Percentiles rank a stretch among this genome's conserved stretches.
phyloP scores from a whole-genome alignment of 352 stramenopile species.

The Pythium angustatum region DNA sequence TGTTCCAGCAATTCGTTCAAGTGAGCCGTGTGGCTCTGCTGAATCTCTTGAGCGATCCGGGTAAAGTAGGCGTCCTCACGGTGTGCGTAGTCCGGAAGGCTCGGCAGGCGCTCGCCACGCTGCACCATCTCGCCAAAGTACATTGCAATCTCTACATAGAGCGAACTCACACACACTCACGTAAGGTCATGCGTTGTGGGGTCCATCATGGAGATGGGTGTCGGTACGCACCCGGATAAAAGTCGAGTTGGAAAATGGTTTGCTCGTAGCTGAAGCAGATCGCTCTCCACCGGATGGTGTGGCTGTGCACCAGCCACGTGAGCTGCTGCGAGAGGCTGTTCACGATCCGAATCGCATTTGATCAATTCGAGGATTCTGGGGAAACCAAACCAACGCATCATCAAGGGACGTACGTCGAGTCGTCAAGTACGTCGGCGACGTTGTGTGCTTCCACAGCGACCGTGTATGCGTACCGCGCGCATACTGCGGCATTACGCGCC shows the following conservation, averaged over 20 bases:
- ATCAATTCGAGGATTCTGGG: neutral
- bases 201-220: neutral
- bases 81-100: constrained; percentile 6
- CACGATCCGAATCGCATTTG: neutral
- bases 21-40: constrained; percentile 17
- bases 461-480: constrained; percentile 39
- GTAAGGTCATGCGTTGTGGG: neutral
- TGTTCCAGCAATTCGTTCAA: constrained; percentile 18
- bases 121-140: constrained; percentile 27
- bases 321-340: constrained; percentile 35
- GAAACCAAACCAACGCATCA: neutral
- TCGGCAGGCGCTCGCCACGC: constrained; percentile 9
- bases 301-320: constrained; percentile 37
- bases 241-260: constrained; percentile 49
- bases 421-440: constrained; percentile 4
- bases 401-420: neutral
- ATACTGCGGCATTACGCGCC: constrained; percentile 37
- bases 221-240: constrained; percentile 37
- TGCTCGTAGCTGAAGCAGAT: constrained; percentile 49
- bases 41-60: constrained; percentile 18
- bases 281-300: constrained; percentile 50
- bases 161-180: neutral
- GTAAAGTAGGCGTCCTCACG: constrained; percentile 24
- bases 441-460: constrained; percentile 29
- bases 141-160: constrained; percentile 26